These are phyloP conservation scores for Salix koriyanagi DNA, from an alignment of 345 rosid genomes.

Conservation along the genomic window DNA sequence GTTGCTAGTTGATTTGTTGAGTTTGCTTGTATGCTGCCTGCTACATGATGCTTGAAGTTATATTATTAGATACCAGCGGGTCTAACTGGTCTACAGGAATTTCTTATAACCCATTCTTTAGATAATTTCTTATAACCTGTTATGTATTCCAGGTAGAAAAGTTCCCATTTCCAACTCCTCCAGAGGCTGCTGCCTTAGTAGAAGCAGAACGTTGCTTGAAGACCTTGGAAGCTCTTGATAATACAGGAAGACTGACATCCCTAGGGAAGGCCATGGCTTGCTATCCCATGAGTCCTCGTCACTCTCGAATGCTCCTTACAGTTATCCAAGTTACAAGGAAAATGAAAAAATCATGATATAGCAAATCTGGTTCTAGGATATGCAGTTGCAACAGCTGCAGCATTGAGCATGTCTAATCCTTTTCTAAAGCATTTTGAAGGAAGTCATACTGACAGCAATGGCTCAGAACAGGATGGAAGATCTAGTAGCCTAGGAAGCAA, in stretches of 20 bases:
- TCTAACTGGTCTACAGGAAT: not conserved
- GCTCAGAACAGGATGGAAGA: slow-evolving; percentile 24
- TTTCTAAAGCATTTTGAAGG: slow-evolving; percentile 56
- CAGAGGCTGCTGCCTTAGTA: slow-evolving; percentile 49
- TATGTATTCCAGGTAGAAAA: slow-evolving; percentile 54
- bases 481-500: slow-evolving; percentile 17
- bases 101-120: not conserved
- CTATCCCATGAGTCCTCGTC: slow-evolving; percentile 90
- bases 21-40: not conserved
- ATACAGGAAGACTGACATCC: slow-evolving; percentile 55
- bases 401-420: slow-evolving; percentile 72
- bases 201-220: slow-evolving; percentile 71
- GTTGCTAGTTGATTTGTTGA: not conserved
- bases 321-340: slow-evolving; percentile 52
- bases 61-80: not conserved
- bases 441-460: slow-evolving; percentile 24
- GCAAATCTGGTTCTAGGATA: slow-evolving; percentile 66
- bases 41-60: not conserved
- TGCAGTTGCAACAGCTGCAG: slow-evolving; percentile 78
- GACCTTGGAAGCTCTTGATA: slow-evolving; percentile 73
- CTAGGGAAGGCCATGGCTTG: slow-evolving; percentile 82
- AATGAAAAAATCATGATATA: slow-evolving; percentile 34
- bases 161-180: slow-evolving; percentile 95
- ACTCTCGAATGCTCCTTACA: slow-evolving; percentile 87
- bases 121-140: not conserved